These are phyloP conservation scores for Gardenia jasminoides DNA, from an alignment of 257 asterid species.

Conservation along the genomic window DNA sequence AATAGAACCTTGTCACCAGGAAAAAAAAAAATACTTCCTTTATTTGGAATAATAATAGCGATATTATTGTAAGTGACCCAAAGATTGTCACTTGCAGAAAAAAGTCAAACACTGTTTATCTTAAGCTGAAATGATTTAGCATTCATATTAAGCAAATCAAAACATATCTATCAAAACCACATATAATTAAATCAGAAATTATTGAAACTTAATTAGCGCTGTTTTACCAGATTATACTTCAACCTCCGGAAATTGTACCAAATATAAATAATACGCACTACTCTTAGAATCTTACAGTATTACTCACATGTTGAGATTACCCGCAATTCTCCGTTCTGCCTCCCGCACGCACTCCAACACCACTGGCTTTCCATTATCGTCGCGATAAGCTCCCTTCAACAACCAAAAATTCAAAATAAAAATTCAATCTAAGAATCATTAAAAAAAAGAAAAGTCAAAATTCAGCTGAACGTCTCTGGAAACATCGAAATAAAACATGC, in stretches of 20 bases:
- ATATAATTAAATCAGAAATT: background rate
- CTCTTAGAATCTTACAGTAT: too few species aligned
- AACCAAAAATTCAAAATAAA: background rate
- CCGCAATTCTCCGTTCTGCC: conserved; percentile 89
- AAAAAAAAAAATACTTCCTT: too few species aligned
- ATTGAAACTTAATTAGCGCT: too few species aligned
- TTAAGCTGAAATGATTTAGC: too few species aligned
- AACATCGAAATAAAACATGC: background rate
- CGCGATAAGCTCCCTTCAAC: conserved; percentile 88
- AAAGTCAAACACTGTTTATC: too few species aligned
- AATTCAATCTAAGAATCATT: background rate
- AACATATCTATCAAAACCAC: too few species aligned
- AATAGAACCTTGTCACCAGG: too few species aligned
- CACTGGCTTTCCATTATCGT: conserved; percentile 92
- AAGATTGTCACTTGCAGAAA: too few species aligned
- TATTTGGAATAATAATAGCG: too few species aligned
- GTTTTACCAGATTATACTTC: background rate
- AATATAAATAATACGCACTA: background rate
- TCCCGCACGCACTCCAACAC: conserved; percentile 95
- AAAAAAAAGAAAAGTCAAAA: background rate
- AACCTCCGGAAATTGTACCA: background rate
- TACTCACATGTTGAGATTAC: conserved; percentile 68
- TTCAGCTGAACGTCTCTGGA: background rate
- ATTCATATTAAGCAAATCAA: background rate
- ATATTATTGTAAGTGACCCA: too few species aligned